Conservation (phyloP, 352 stramenopile species). For the Globisporangium emineosum region DNA sequence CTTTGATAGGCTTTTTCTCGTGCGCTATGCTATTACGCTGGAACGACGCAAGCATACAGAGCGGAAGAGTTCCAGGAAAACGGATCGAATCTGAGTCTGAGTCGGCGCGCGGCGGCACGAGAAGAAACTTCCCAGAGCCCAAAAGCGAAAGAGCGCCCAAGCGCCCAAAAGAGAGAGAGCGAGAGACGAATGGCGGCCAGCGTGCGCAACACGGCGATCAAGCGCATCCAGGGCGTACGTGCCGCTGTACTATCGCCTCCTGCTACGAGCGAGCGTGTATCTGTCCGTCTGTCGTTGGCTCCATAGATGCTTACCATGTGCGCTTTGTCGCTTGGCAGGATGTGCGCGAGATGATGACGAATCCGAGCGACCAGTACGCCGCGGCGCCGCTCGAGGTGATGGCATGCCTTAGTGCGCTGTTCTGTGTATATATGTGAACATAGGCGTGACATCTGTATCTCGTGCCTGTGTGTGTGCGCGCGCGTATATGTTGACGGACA, state of each 20-base stretch:
- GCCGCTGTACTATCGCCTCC: neutral
- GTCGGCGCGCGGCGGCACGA: neutral
- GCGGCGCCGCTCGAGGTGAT: slow-evolving; percentile 70
- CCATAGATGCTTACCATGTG: neutral
- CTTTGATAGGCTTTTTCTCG: no score
- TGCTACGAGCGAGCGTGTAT: neutral
- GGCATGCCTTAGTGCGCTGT: neutral
- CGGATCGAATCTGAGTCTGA: neutral
- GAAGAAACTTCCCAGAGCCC: neutral
- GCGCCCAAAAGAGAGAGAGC: neutral
- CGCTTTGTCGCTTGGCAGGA: slow-evolving; percentile 33
- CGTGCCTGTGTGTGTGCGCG: neutral
- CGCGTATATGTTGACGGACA: slow-evolving; percentile 16
- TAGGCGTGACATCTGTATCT: neutral
- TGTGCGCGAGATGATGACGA: slow-evolving; percentile 87
- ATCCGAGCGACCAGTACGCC: slow-evolving; percentile 81
- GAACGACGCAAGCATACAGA: neutral
- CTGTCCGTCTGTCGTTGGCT: neutral
- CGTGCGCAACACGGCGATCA: slow-evolving; percentile 4
- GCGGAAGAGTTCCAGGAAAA: neutral
- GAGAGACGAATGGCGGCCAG: neutral
- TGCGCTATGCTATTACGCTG: no score
- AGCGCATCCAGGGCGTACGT: slow-evolving; percentile 5
- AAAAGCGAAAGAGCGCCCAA: neutral
- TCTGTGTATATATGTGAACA: neutral